Percentiles rank a stretch among this genome's conserved stretches.
These are phyloP conservation scores for Conoideocrella luteorostrata DNA, from an alignment of 2,329 filamentous ascomycete species.

Conservation along the genomic window DNA sequence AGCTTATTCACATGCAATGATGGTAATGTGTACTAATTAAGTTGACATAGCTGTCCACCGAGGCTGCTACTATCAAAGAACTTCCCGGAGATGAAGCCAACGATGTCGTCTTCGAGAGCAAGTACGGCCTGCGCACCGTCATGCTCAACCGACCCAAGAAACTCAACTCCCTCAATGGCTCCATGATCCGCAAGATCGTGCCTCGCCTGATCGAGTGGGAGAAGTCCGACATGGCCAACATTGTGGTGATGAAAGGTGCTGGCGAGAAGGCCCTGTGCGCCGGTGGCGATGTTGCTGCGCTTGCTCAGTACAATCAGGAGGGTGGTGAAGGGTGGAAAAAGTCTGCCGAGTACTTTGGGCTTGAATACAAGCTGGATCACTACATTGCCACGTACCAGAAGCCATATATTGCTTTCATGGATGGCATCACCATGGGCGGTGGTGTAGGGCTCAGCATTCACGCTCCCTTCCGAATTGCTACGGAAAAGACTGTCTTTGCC, in stretches of 20 bases:
- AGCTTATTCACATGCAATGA: neutral
- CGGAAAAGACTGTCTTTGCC: constrained; percentile 89
- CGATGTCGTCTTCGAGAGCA: constrained; percentile 87
- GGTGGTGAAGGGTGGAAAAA: constrained; percentile 63
- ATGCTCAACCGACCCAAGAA: constrained; percentile 91
- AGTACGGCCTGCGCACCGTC: constrained; percentile 84
- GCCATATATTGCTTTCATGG: constrained; percentile 92
- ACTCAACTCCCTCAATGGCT: constrained; percentile 85
- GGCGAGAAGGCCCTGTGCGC: constrained; percentile 85
- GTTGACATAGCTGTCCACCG: constrained; percentile 28
- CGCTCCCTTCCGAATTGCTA: constrained; percentile 93
- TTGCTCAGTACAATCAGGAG: constrained; percentile 67
- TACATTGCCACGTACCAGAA: constrained; percentile 89
- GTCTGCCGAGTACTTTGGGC: constrained; percentile 80
- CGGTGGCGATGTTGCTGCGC: constrained; percentile 78
- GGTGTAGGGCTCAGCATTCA: constrained; percentile 92
- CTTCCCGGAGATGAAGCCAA: constrained; percentile 66
- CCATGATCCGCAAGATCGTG: constrained; percentile 92
- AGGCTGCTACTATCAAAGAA: constrained; percentile 41
- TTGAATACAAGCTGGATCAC: constrained; percentile 96
- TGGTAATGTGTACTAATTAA: too few species aligned
- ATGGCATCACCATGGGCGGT: constrained; percentile 97
- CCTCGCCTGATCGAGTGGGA: constrained; percentile 88
- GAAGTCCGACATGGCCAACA: constrained; percentile 88
- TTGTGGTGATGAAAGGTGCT: constrained; percentile 85